Base-by-base conservation (phyloP, 2,329 filamentous ascomycete species). In the Endocalyx cinctus region DNA sequence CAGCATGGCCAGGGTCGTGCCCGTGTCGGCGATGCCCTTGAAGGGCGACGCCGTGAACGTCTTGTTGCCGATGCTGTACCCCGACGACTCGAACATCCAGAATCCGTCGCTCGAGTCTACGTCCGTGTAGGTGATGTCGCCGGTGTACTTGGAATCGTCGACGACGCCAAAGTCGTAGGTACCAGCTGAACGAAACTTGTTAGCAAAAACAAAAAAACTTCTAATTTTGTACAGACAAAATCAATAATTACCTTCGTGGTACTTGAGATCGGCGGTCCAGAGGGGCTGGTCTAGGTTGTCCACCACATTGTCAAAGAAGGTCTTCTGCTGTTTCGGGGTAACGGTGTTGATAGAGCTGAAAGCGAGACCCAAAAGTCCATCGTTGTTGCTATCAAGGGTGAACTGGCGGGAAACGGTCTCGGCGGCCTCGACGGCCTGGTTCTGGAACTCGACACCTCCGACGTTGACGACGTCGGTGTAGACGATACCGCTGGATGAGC, bases 1-100 rank as follows among this genome's bases (percentile, higher is more conserved):
- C 38, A 75, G 59, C 35, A 77, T 59, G 48, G 78, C 64, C 35
- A 80, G 63, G 12, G 74, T 74, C 10, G 75, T 77, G 34, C 76
- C 76, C 10, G 76, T 79, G 57, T 80, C 76, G 17, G 70, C 69
- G 39, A 79, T 77, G 14, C 70, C 69, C 8, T 42, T 48, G 29
- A 61, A 41, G 11, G 40, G 27, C 16, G 46, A 33, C 12, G 35
- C 43, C 39, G 41, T 38, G 38, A 48, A 45, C 26, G 35, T 37
- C 13, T 33, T 43, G 31, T 45, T 39, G 37, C 55, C 58, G 18
- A 58, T 33, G 29, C 45, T 34, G 36, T 48, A 56, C 10, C 48
- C 51, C 1, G 45, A 37, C 5, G 49, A 39, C 10, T 41, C 46
- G 39, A 60, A 62, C 29, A 35, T 36, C 59, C 60, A 63, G 48